These are phyloP conservation scores for Euphorbia pulcherrima DNA, from an alignment of 345 rosid species.

Conservation along the genomic window DNA sequence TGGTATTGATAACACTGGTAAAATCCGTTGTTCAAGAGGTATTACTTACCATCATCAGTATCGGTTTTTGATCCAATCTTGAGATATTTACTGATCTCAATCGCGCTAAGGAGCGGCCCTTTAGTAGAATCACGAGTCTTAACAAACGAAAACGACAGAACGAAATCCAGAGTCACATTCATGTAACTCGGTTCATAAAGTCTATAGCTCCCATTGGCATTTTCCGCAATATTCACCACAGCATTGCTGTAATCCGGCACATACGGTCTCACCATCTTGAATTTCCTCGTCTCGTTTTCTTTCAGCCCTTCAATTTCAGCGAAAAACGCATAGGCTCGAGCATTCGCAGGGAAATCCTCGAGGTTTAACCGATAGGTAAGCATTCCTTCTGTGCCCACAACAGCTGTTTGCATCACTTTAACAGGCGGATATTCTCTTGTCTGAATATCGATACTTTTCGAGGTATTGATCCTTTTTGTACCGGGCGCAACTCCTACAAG, in stretches of 20 bases:
- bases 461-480: constrained; percentile 65
- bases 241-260: constrained; percentile 77
- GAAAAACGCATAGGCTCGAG: constrained; percentile 86
- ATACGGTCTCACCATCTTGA: constrained; percentile 59
- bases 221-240: constrained; percentile 90
- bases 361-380: constrained; percentile 84
- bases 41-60: constrained; percentile 55
- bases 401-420: constrained; percentile 96
- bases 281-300: constrained; percentile 69
- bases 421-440: constrained; percentile 97
- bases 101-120: constrained; percentile 86
- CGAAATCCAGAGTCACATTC: constrained; percentile 73
- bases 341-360: constrained; percentile 91
- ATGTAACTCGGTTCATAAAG: constrained; percentile 98
- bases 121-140: constrained; percentile 75
- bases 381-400: constrained; percentile 68
- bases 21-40: constrained; percentile 9
- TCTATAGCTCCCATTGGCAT: constrained; percentile 81
- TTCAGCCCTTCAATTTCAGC: constrained; percentile 85
- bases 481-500: constrained; percentile 87
- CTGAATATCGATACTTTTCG: constrained; percentile 43
- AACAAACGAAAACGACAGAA: constrained; percentile 66
- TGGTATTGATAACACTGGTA: too few relatives aligned
- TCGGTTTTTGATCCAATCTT: constrained; percentile 63
- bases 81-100: constrained; percentile 83